phyloP scores from a whole-genome alignment of 2,329 filamentous ascomycete genomes.

The Lasiodiplodia gonubiensis region DNA sequence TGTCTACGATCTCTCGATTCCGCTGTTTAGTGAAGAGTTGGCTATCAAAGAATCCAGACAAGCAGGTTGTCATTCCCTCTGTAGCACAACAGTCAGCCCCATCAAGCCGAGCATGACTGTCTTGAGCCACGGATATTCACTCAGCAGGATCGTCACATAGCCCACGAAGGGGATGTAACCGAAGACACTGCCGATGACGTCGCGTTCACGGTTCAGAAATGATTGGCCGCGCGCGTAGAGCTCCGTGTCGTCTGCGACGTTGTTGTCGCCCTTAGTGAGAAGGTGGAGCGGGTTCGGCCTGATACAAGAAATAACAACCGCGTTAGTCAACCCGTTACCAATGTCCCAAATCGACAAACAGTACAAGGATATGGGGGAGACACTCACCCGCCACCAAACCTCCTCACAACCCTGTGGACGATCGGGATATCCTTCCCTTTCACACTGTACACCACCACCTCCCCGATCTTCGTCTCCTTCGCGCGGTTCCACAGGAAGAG shows the following conservation, averaged over 20 bases:
- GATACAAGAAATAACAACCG: not conserved
- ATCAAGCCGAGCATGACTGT: conserved; percentile 92
- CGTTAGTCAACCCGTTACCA: not conserved
- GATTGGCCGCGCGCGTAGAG: conserved; percentile 85
- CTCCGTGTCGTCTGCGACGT: conserved; percentile 89
- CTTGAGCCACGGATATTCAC: conserved; percentile 96
- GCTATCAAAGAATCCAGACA: conserved; percentile 14
- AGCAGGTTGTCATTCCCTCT: conserved; percentile 69
- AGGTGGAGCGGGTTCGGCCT: conserved; percentile 65
- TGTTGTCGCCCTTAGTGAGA: conserved; percentile 98
- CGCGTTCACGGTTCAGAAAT: conserved; percentile 78
- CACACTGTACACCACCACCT: conserved; percentile 83
- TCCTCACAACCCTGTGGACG: conserved; percentile 87
- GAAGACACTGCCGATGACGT: conserved; percentile 91
- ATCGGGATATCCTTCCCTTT: conserved; percentile 96
- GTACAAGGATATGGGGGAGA: not conserved
- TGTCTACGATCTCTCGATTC: not conserved
- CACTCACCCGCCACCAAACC: conserved; percentile 64
- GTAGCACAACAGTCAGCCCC: conserved; percentile 90
- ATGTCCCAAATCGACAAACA: not conserved
- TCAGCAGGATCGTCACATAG: conserved; percentile 94
- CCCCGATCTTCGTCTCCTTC: conserved; percentile 68
- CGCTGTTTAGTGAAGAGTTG: not conserved
- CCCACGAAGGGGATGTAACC: conserved; percentile 94
- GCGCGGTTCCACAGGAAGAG: conserved; percentile 77